These are phyloP conservation scores for Dictyostelium firmibasis DNA, from an alignment of 78 protist genomes.

Conservation along the genomic window DNA sequence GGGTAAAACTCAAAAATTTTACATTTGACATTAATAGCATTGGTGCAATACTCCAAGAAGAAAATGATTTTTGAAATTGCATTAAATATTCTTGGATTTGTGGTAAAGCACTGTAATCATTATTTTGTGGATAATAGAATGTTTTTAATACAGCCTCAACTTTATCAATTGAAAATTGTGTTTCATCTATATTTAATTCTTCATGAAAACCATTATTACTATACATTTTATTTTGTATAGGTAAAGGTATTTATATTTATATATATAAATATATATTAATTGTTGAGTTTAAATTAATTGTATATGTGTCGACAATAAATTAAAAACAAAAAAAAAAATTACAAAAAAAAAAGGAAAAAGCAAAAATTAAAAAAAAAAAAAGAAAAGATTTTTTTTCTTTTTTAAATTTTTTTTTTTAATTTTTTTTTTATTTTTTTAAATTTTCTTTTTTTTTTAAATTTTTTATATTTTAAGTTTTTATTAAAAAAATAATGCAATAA, in stretches of 20 bases:
- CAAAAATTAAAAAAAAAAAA: not conserved
- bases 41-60: conserved; percentile 36
- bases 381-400: not conserved
- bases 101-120: not conserved
- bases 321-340: not conserved
- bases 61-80: conserved; percentile 20
- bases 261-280: too few species aligned
- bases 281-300: too few species aligned
- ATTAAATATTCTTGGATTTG: conserved; percentile 38
- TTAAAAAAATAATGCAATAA: too few species aligned
- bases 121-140: conserved; percentile 17
- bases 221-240: not conserved
- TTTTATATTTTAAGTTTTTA: too few species aligned
- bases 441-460: too few species aligned
- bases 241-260: not conserved
- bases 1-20: not conserved
- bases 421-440: not conserved
- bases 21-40: conserved; percentile 9
- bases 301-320: not conserved
- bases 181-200: not conserved
- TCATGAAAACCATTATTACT: not conserved
- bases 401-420: not conserved
- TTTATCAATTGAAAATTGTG: not conserved
- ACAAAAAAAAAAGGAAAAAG: not conserved
- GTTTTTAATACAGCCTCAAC: not conserved